Evolutionary conservation across 306 rosid genomes (phyloP).

Genomic region (Quercus berberidifolia): DNA sequence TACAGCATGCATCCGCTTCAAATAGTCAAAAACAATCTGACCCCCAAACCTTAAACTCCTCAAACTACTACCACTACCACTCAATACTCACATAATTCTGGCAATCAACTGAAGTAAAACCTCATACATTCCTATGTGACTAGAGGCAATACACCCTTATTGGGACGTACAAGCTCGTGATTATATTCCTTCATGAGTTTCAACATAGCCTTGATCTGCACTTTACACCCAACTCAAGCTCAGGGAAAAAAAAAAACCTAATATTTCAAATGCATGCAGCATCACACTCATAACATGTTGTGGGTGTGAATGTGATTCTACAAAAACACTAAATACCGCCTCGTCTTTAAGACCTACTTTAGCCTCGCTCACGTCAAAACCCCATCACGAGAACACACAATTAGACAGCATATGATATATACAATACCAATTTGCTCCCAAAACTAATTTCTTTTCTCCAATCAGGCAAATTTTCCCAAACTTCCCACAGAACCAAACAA

Average conservation of each 20-base stretch:
- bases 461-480: too few species aligned
- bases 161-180: constrained; percentile 28
- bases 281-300: too few species aligned
- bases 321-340: background rate
- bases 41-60: constrained; percentile 32
- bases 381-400: constrained; percentile 37
- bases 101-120: constrained; percentile 35
- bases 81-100: constrained; percentile 35
- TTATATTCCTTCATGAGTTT: constrained; percentile 34
- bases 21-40: constrained; percentile 29
- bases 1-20: constrained; percentile 31
- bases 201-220: constrained; percentile 33
- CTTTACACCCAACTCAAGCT: constrained; percentile 37
- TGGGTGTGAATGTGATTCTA: too few species aligned
- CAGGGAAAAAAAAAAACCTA: too few species aligned
- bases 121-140: constrained; percentile 34
- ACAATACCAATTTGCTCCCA: too few species aligned
- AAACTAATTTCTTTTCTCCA: too few species aligned
- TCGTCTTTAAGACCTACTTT: constrained; percentile 27
- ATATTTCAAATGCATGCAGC: too few species aligned
- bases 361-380: constrained; percentile 19
- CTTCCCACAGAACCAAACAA: too few species aligned
- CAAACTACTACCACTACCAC: constrained; percentile 19
- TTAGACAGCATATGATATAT: constrained; percentile 32
- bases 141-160: constrained; percentile 38